Conservation (phyloP, 306 rosid species). For the Fragaria vesca region DNA sequence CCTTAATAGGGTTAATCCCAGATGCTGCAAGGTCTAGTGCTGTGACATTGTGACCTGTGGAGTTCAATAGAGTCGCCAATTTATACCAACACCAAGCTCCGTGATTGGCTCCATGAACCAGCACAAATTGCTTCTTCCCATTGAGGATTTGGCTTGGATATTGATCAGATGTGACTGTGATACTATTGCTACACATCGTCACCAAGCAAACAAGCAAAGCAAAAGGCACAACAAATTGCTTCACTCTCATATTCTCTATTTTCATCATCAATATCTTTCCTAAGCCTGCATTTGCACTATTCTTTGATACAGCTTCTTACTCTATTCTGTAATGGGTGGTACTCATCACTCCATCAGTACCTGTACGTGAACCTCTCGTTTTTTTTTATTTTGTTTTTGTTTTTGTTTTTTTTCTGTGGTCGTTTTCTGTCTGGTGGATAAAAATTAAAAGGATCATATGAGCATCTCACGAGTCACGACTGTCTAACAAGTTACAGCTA, state of each 20-base stretch:
- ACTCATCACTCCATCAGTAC: no score
- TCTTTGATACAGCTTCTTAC: no score
- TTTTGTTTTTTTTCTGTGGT: no score
- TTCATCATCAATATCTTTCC: neutral
- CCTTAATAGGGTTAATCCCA: conserved; percentile 38
- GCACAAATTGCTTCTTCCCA: conserved; percentile 30
- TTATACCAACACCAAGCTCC: conserved; percentile 64
- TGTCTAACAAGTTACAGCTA: no score
- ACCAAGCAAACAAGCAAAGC: neutral
- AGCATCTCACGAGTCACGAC: no score
- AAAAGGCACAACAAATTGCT: neutral
- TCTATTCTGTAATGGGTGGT: no score
- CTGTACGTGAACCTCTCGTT: no score
- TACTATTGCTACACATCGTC: neutral
- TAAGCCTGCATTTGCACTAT: no score
- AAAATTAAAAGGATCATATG: no score
- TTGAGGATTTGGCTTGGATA: neutral
- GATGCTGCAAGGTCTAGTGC: conserved; percentile 45
- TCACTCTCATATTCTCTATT: neutral
- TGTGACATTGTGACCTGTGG: conserved; percentile 40
- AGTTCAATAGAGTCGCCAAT: conserved; percentile 20
- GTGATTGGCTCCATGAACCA: conserved; percentile 44
- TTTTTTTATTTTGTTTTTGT: no score
- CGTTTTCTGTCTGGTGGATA: no score
- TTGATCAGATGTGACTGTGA: neutral